These are phyloP conservation scores for Aspergillus aculeatinus DNA, from an alignment of 2,329 filamentous ascomycete species.

Conservation along the genomic window DNA sequence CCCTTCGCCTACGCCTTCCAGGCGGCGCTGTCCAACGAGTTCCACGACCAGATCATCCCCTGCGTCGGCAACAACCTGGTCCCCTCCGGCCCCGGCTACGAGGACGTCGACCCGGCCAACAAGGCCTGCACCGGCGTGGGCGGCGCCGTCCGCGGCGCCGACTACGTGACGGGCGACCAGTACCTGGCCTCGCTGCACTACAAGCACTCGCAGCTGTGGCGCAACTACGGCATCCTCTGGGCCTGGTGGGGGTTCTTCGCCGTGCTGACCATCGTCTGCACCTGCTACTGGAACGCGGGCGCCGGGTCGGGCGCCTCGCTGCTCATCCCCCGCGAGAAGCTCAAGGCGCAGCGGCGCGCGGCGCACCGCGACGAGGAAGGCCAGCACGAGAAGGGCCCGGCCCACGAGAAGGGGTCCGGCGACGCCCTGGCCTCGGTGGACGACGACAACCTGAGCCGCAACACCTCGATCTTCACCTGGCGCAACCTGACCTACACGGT, in stretches of 20 bases:
- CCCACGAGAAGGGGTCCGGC: slow-evolving; percentile 15
- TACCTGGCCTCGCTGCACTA: slow-evolving; percentile 58
- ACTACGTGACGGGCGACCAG: slow-evolving; percentile 53
- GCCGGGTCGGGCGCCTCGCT: slow-evolving; percentile 51
- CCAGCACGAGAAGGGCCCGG: slow-evolving; percentile 15
- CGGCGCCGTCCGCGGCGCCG: slow-evolving; percentile 52
- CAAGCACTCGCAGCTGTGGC: slow-evolving; percentile 52
- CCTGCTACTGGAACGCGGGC: slow-evolving; percentile 52
- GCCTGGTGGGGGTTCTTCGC: slow-evolving; percentile 62
- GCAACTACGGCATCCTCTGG: slow-evolving; percentile 61
- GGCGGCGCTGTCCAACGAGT: slow-evolving; percentile 31
- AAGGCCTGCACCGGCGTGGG: slow-evolving; percentile 56
- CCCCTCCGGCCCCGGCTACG: slow-evolving; percentile 28
- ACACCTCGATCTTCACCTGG: slow-evolving; percentile 70
- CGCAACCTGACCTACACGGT: slow-evolving; percentile 70
- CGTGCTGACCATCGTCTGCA: slow-evolving; percentile 56
- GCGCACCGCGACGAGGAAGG: slow-evolving; percentile 51
- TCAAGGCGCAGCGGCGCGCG: slow-evolving; percentile 36
- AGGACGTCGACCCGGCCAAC: slow-evolving; percentile 17
- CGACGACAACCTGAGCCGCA: slow-evolving; percentile 52
- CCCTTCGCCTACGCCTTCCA: slow-evolving; percentile 36
- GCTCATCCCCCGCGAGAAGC: slow-evolving; percentile 61
- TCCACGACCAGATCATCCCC: slow-evolving; percentile 27
- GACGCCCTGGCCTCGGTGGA: slow-evolving; percentile 13
- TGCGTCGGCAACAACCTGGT: slow-evolving; percentile 33